phyloP scores from a whole-genome alignment of 140 eudicot species.

The Senecio squalidus region DNA sequence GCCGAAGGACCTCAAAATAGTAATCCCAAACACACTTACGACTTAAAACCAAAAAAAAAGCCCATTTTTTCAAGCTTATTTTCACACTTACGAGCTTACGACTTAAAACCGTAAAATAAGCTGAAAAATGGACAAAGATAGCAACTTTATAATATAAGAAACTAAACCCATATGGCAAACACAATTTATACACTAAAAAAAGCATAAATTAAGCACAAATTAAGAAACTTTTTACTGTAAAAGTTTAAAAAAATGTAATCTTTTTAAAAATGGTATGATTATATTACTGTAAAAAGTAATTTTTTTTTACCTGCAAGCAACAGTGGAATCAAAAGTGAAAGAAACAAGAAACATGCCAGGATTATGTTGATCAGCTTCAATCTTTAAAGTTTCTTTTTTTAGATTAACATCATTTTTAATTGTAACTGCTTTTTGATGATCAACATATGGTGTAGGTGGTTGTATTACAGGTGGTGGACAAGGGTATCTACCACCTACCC shows the following conservation, averaged over 20 bases:
- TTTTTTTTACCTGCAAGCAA: constrained; percentile 63
- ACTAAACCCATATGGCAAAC: too few relatives aligned
- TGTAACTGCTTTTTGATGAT: constrained; percentile 92
- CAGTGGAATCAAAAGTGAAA: constrained; percentile 85
- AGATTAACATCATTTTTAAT: constrained; percentile 78
- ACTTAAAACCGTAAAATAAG: neutral
- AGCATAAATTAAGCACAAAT: neutral
- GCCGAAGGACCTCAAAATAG: too few relatives aligned
- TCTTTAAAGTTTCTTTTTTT: constrained; percentile 69
- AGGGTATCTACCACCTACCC: constrained; percentile 69
- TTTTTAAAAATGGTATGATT: too few relatives aligned
- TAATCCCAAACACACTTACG: too few relatives aligned
- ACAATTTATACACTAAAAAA: too few relatives aligned
- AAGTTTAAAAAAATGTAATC: neutral
- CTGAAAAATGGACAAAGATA: too few relatives aligned
- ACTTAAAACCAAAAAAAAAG: too few relatives aligned
- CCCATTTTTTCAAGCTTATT: too few relatives aligned
- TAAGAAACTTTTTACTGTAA: neutral
- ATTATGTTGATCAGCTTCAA: constrained; percentile 67
- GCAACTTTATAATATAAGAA: too few relatives aligned
- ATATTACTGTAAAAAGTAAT: too few relatives aligned
- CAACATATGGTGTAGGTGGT: constrained; percentile 66
- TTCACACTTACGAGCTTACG: too few relatives aligned
- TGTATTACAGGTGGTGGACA: constrained; percentile 66
- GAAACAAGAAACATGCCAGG: constrained; percentile 73